Evolutionary conservation across 805 yeast genomes (phyloP).

Genomic region (Suhomyces prunicola): DNA sequence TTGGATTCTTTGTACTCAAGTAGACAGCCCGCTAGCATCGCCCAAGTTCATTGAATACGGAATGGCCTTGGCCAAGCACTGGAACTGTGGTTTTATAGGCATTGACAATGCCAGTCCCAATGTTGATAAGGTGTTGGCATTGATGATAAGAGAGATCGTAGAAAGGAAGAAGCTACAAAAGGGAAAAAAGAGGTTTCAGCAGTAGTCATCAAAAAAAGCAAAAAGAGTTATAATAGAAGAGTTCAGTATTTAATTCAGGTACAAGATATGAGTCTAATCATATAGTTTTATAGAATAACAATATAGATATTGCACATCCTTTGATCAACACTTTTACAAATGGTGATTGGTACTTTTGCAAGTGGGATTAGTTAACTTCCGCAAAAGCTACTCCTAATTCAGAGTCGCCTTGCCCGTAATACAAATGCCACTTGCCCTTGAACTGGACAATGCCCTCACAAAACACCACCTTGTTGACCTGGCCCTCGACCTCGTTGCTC

Average conservation of each 20-base stretch:
- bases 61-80: constrained; percentile 48
- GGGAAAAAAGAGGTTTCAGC: constrained; percentile 3
- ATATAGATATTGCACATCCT: too few relatives aligned
- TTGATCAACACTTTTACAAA: too few relatives aligned
- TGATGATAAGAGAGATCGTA: constrained; percentile 57
- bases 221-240: too few relatives aligned
- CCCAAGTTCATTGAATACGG: constrained; percentile 62
- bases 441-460: constrained; percentile 44
- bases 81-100: constrained; percentile 66
- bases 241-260: too few relatives aligned
- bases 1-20: constrained; percentile 63
- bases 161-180: constrained; percentile 37
- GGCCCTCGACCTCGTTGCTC: constrained; percentile 35
- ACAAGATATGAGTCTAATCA: neutral
- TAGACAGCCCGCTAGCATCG: constrained; percentile 53
- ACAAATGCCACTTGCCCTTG: constrained; percentile 39
- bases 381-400: constrained; percentile 43
- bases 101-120: constrained; percentile 54
- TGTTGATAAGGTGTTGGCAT: constrained; percentile 55
- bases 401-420: constrained; percentile 43
- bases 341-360: too few relatives aligned
- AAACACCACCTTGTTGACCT: constrained; percentile 41
- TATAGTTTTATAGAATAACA: neutral
- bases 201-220: neutral
- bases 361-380: neutral